Conservation (phyloP, 495 filamentous ascomycete genomes). For the Friedmanniomyces endolithicus region DNA sequence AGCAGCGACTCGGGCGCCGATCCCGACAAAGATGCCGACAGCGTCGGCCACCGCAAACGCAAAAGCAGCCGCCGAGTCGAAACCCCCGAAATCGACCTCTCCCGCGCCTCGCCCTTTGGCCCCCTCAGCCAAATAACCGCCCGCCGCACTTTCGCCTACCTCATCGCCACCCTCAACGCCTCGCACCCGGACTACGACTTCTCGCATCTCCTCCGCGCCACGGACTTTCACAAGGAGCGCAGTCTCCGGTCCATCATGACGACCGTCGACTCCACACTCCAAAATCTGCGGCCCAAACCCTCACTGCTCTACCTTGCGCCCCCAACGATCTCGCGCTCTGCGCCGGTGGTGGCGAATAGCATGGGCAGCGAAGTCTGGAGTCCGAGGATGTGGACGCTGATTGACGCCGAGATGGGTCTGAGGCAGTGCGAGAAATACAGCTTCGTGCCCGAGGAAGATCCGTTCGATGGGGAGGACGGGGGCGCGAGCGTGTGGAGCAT, state of each 20-base stretch:
- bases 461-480: constrained; percentile 77
- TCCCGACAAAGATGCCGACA: not conserved
- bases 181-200: constrained; percentile 97
- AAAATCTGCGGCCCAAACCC: constrained; percentile 60
- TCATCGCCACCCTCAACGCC: constrained; percentile 96
- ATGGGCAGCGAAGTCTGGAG: constrained; percentile 49
- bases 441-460: constrained; percentile 73
- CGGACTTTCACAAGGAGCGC: constrained; percentile 73
- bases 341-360: constrained; percentile 24
- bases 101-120: constrained; percentile 80
- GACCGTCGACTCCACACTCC: constrained; percentile 70
- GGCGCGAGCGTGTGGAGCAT: constrained; percentile 76
- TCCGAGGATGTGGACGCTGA: constrained; percentile 73
- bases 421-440: constrained; percentile 74
- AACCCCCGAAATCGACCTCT: constrained; percentile 48
- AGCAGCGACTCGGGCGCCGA: constrained; percentile 5
- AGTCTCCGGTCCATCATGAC: constrained; percentile 66
- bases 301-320: constrained; percentile 12
- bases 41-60: not conserved
- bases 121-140: constrained; percentile 72
- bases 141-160: constrained; percentile 83
- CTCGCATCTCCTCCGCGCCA: constrained; percentile 72
- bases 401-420: constrained; percentile 85
- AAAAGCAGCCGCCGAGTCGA: constrained; percentile 20
- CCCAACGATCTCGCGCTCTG: constrained; percentile 17